Evolutionary conservation across 2,329 filamentous ascomycete genomes (phyloP), one percentile per base, ranked within the genome.

Genomic region (Cercospora janseana): DNA sequence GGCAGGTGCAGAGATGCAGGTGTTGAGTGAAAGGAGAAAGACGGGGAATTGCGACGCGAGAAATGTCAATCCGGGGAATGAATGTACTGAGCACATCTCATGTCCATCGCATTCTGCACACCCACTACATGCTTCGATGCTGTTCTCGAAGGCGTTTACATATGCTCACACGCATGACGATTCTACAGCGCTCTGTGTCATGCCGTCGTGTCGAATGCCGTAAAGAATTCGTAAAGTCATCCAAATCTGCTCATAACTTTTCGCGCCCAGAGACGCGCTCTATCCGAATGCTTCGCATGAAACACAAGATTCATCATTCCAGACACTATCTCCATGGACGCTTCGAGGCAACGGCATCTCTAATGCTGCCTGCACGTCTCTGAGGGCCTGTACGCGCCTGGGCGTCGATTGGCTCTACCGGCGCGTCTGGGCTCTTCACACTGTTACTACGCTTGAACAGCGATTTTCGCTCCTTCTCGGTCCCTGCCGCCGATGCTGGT

Each of bases 321-420:
- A 20, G 34, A 45, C 24, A 49, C 46, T 50, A 56, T 38, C 57
- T 53, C 57, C 57, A 60, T 34, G 57, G 57, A 43, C 55, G 50
- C 31, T 55, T 42, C 28, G 52, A 45, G 38, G 47, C 49, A 47
- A 57, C 52, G 47, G 47, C 55, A 37, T 60, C 55, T 48, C 57
- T 60, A 58, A 60, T 44, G 49, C 57, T 60, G 51, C 57, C 57
- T 46, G 55, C 50, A 15, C 57, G 57, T 46, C 54, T 56, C 13
- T 42, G 45, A 21, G 40, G 38, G 26, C 23, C 51, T 16, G 16
- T 46, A 43, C 46, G 41, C 26, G 12, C 43, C 32, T 43, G 46
- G 23, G 32, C 15, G 23, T 43, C 34, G 26, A 28, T 28, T 24
- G 40, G 18, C n/a, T 16, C 31, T 10, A 28, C 23, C 16, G 40